Evolutionary conservation across 331 rosid genomes (phyloP).

Genomic region (Malus hybrid): DNA sequence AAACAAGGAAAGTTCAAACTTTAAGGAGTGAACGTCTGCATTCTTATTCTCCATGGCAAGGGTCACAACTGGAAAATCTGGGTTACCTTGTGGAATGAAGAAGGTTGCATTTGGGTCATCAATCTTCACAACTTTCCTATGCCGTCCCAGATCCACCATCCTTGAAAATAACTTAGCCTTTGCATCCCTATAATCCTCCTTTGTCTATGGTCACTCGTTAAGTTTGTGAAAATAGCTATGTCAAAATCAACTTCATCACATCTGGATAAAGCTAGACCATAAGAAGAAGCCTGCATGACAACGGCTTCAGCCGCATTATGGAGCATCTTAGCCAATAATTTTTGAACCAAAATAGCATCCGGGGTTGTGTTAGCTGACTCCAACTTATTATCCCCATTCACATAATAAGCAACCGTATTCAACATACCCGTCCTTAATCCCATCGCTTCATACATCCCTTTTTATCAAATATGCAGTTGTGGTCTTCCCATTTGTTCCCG

Average conservation of each 20-base stretch:
- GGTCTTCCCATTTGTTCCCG: slow-evolving; percentile 81
- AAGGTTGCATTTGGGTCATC: slow-evolving; percentile 70
- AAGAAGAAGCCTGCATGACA: slow-evolving; percentile 64
- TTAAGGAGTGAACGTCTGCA: slow-evolving; percentile 81
- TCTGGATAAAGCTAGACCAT: slow-evolving; percentile 49
- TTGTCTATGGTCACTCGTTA: slow-evolving; percentile 41
- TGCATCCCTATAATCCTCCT: slow-evolving; percentile 54
- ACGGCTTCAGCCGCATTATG: slow-evolving; percentile 87
- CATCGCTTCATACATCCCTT: slow-evolving; percentile 85
- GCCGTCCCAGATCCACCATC: slow-evolving; percentile 82
- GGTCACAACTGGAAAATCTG: slow-evolving; percentile 73
- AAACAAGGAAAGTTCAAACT: slow-evolving; percentile 81
- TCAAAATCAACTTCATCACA: slow-evolving; percentile 86
- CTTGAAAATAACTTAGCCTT: slow-evolving; percentile 59
- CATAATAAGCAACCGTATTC: slow-evolving; percentile 62
- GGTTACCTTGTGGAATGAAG: slow-evolving; percentile 64
- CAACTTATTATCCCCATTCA: slow-evolving; percentile 79
- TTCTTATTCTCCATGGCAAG: slow-evolving; percentile 77
- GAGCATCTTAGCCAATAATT: slow-evolving; percentile 88
- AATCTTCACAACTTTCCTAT: slow-evolving; percentile 80
- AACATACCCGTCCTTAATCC: slow-evolving; percentile 80
- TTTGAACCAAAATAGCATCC: slow-evolving; percentile 78
- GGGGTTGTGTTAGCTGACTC: slow-evolving; percentile 37
- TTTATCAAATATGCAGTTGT: slow-evolving; percentile 66
- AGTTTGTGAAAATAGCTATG: slow-evolving; percentile 75